Evolutionary conservation across 768 basidiomycete genomes (phyloP), one percentile per base, ranked within the genome.

Genomic region (Pisolithus microcarpus): DNA sequence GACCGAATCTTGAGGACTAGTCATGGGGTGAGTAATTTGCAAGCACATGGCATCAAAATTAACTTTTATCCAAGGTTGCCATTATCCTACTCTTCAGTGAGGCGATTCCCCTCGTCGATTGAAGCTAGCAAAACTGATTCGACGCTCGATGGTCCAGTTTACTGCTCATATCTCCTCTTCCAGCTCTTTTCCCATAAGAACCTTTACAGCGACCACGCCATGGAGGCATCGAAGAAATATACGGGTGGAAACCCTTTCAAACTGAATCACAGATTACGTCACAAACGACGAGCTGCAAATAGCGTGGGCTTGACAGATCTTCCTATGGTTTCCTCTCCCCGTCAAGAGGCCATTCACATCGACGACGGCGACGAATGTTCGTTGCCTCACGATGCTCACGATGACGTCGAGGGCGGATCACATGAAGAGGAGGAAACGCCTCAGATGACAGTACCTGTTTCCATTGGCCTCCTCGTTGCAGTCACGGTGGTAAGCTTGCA

Each of bases 111-210:
- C 30, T 40, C 36, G 23, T 18, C 34, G 11, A 46, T 24, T 24
- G 21, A 34, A 6, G 13, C 34, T 15, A 13, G 5, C 23, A 39
- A n/a, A 48, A 13, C 36, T 46, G 49, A 54, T 43, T n/a, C 2
- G 31, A 23, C 51, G 24, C 18, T n/a, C 10, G 30, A 10, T 30
- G 30, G 30, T 52, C 7, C 46, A 89, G 87, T 89, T 53, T 92
- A 93, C 59, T 62, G 58, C 2, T 75, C 74, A n/a, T 90, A 87
- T 58, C 75, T 92, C 16, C 65, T 86, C 53, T 91, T 91, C 68
- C 90, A 91, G 63, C 70, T 89, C 3, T 85, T 75, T 70, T 89
- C 88, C 0, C 89, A 92, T 63, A 78, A 82, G 4, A 71, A 81
- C 56, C 72, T 92, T 15, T 92, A 87, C 61, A 66, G 77, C 43